Conservation (phyloP, 2,329 filamentous ascomycete species). For the Neofusicoccum parvum region DNA sequence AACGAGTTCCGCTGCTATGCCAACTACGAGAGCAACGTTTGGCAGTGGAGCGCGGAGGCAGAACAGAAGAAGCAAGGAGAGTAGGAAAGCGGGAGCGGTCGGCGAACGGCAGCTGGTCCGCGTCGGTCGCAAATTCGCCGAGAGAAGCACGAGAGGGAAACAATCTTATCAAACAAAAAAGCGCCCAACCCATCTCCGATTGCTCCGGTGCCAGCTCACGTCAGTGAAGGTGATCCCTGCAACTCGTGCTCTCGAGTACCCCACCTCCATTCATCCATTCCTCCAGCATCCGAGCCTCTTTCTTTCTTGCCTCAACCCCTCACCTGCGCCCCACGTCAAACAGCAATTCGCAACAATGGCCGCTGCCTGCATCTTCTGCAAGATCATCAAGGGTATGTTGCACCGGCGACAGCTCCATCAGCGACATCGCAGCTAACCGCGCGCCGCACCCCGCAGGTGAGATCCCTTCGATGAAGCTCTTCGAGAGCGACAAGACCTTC, state of each 20-base stretch:
- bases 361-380: conserved; percentile 92
- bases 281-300: neutral
- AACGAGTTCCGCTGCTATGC: conserved; percentile 83
- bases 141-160: neutral
- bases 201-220: neutral
- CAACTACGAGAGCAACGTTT: conserved; percentile 67
- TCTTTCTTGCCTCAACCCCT: neutral
- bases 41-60: conserved; percentile 35
- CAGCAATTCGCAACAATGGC: conserved; percentile 29
- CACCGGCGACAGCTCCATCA: neutral
- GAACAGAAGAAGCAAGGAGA: neutral
- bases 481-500: conserved; percentile 88
- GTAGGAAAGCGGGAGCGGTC: conserved; percentile 12
- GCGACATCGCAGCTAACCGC: conserved; percentile 14
- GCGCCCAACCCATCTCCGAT: conserved; percentile 15
- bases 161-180: neutral
- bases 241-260: neutral
- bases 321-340: neutral
- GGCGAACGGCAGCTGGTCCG: neutral
- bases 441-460: conserved; percentile 63
- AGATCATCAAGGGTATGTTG: conserved; percentile 85
- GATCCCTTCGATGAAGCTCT: conserved; percentile 95
- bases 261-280: conserved; percentile 12
- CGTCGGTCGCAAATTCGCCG: conserved; percentile 7
- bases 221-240: conserved; percentile 13